Conservation (phyloP, 495 filamentous ascomycete species). For the Penicillium atrosanguineum region DNA sequence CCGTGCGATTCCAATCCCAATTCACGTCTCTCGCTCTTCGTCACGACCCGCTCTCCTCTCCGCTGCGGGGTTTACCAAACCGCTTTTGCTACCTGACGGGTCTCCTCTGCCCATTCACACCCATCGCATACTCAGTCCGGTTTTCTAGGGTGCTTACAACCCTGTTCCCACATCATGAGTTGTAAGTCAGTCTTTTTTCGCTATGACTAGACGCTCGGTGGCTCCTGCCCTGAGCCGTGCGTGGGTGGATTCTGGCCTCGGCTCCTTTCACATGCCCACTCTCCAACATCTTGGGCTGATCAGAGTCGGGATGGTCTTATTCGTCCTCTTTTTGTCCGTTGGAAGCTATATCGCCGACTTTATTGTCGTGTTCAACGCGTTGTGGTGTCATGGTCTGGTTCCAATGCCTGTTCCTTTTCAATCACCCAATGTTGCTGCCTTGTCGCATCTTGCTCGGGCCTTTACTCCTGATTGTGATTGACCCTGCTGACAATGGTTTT, state of each 20-base stretch:
- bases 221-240: not conserved
- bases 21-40: not conserved
- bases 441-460: not conserved
- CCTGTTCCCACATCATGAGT: slow-evolving; percentile 30
- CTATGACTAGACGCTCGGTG: not conserved
- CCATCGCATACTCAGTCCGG: slow-evolving; percentile 11
- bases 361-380: slow-evolving; percentile 4
- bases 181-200: slow-evolving; percentile 25
- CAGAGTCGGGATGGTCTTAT: not conserved
- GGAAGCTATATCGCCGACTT: slow-evolving; percentile 8
- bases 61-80: slow-evolving; percentile 21
- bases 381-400: slow-evolving; percentile 20
- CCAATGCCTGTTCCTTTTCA: slow-evolving; percentile 2
- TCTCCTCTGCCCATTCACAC: slow-evolving; percentile 9
- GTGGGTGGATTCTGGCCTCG: not conserved
- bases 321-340: not conserved
- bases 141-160: slow-evolving; percentile 15
- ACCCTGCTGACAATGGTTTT: slow-evolving; percentile 27
- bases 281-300: not conserved
- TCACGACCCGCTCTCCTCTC: slow-evolving; percentile 2
- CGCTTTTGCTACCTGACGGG: slow-evolving; percentile 16
- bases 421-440: not conserved
- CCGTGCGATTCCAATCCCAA: not conserved
- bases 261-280: slow-evolving; percentile 6
- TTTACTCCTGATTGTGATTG: not conserved